Evolutionary conservation across 345 rosid species (phyloP).

Genomic region (Eucalyptus cloeziana): DNA sequence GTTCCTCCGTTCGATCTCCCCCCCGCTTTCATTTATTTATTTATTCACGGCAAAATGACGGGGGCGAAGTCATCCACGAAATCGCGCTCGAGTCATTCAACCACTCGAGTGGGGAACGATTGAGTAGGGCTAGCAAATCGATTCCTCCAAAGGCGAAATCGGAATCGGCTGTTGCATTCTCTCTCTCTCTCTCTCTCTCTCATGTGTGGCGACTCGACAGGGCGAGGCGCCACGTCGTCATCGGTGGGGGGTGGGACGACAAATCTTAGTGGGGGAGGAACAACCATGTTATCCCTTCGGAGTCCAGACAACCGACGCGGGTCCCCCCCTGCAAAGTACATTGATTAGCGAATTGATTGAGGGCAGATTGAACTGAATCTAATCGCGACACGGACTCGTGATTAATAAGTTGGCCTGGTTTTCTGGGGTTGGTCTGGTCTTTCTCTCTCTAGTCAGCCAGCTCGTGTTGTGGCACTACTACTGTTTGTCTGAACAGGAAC

Average conservation of each 20-base stretch:
- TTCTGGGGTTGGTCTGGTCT: not conserved
- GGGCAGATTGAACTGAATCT: not conserved
- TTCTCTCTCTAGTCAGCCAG: not conserved
- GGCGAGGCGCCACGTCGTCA: not conserved
- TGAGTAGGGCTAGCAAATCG: no score
- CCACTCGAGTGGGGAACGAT: no score
- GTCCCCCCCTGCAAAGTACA: not conserved
- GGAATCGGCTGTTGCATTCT: not conserved
- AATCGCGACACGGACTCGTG: not conserved
- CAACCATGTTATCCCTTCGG: not conserved
- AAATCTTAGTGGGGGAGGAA: not conserved
- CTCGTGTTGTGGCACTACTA: not conserved
- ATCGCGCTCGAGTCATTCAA: no score
- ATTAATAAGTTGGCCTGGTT: not conserved
- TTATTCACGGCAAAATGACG: no score
- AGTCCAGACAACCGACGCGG: no score
- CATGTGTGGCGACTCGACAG: not conserved
- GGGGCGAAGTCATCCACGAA: no score
- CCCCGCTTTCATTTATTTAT: no score
- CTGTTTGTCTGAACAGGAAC: not conserved
- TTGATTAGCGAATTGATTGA: not conserved
- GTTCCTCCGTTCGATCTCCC: no score
- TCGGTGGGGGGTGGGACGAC: not conserved
- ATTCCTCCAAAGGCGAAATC: not conserved
- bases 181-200: not conserved